Evolutionary conservation across 768 basidiomycete genomes (phyloP), one percentile per base, ranked within the genome.

Genomic region (Crepidotus variabilis): DNA sequence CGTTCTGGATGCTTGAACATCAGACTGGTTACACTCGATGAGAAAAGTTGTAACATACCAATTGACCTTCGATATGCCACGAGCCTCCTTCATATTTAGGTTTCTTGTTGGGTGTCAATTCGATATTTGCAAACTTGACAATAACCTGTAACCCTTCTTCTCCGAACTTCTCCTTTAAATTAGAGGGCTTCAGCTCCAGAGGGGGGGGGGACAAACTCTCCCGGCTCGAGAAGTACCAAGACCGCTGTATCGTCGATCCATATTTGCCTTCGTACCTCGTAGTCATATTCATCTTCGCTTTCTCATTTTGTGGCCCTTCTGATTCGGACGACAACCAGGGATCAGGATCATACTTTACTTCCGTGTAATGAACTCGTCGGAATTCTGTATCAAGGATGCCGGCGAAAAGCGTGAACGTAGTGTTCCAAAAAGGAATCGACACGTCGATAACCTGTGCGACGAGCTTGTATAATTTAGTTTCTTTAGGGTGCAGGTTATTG

Each of bases 401-500:
- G 1, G 21, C 23, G 9, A 67, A 21, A 4, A 65, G 65, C 6
- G 65, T 57, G 0, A 69, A 55, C 2, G 67, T 62, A 20, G 59
- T 24, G 16, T 74, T 64, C 69, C 72, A 75, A 6, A 73, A 61
- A 0, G 72, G 70, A 43, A 75, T 67, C 23, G 69, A 65, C 7
- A 57, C 55, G 0, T 54, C 39, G 50, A 73, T 69, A 33, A 72
- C 36, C 24, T 64, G 36, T 32, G 69, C 39, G 20, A 54, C 57
- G 9, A 69, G 53, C 13, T 36, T 13, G 55, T 71, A 71, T 9
- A 75, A 67, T n/a, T 54, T 54, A 50, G 63, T 60, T n/a, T 57
- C 51, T 11, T 56, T 45, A 1, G 75, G 77, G 52, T 76, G 69
- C 13, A 78, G 63, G 46, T 75, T 76, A 56, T 78, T 78, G 65